Conservation (phyloP, 2,329 filamentous ascomycete species). For the Pseudogymnoascus sp. region DNA sequence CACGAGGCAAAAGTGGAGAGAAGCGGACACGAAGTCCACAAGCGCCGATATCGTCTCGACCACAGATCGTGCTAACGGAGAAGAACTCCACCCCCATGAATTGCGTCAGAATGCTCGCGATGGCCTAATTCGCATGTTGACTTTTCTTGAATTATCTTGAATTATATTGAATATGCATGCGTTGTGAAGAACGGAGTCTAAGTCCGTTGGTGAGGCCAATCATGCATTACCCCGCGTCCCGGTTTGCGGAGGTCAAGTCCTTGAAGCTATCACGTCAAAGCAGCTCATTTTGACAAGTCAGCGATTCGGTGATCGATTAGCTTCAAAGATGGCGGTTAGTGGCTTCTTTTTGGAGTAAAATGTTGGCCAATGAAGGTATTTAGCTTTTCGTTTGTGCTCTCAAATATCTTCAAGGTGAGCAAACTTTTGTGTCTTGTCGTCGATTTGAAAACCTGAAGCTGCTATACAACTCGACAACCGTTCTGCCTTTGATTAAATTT, state of each 20-base stretch:
- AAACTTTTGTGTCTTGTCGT: neutral
- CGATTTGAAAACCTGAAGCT: neutral
- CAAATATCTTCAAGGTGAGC: neutral
- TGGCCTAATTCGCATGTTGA: neutral
- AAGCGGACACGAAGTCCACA: conserved; percentile 1
- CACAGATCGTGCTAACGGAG: conserved; percentile 4
- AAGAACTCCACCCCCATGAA: neutral
- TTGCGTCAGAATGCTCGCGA: neutral
- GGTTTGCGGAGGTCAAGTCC: neutral
- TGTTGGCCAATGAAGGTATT: neutral
- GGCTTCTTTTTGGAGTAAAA: neutral
- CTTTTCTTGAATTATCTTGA: neutral
- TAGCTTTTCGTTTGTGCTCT: neutral
- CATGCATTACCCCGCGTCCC: neutral
- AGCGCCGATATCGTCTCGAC: neutral
- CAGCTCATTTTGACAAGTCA: conserved; percentile 2
- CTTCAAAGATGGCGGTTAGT: neutral
- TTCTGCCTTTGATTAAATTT: neutral
- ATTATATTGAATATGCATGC: neutral
- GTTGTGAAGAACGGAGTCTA: neutral
- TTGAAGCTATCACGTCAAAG: conserved; percentile 5
- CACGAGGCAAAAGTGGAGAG: neutral
- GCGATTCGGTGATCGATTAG: neutral
- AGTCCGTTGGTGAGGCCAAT: conserved; percentile 1
- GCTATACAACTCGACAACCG: neutral